phyloP scores from a whole-genome alignment of 2,329 filamentous ascomycete genomes.

The Cordyceps tenuipes region DNA sequence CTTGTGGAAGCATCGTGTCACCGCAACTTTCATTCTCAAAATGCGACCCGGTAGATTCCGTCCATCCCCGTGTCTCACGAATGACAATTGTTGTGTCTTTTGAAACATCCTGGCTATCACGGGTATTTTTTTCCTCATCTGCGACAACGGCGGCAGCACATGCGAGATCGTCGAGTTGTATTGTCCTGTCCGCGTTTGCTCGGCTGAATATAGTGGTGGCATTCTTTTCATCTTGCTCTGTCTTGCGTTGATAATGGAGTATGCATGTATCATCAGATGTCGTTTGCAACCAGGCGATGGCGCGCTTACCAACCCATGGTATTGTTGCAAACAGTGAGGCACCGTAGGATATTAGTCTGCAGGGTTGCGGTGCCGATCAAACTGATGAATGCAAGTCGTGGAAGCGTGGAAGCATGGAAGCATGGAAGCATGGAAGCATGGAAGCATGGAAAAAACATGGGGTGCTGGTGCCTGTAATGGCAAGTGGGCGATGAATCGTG shows the following conservation, averaged over 20 bases:
- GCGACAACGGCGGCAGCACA: background rate
- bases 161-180: background rate
- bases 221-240: background rate
- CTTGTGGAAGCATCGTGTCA: background rate
- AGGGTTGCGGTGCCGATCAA: background rate
- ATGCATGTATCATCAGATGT: background rate
- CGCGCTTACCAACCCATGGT: background rate
- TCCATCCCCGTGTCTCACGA: background rate
- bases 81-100: background rate
- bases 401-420: conserved; percentile 9
- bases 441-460: background rate
- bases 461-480: background rate
- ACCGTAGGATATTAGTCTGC: background rate
- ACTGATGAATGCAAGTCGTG: background rate
- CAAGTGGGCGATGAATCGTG: background rate
- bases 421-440: background rate
- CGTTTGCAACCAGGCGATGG: background rate
- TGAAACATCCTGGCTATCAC: background rate
- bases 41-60: background rate
- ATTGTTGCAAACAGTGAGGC: background rate
- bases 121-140: background rate
- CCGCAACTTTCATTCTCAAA: conserved; percentile 1
- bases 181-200: background rate
- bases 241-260: background rate
- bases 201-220: background rate